These are phyloP conservation scores for Chlorociboria aeruginascens DNA, from an alignment of 495 filamentous ascomycete species.

Conservation along the genomic window DNA sequence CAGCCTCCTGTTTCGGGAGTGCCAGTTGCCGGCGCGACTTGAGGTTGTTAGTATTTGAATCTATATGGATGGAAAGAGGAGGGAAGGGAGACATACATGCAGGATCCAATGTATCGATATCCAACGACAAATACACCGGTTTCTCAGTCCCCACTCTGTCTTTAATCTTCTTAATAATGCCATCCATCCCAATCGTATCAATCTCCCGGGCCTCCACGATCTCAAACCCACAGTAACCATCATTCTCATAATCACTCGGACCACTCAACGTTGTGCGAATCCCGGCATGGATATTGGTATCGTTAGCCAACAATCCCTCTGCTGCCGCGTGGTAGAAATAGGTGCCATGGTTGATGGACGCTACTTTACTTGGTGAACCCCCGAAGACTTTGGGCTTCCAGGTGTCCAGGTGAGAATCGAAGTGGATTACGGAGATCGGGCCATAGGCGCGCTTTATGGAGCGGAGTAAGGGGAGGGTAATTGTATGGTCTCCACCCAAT, in stretches of 20 bases:
- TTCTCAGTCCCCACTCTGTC: constrained; percentile 52
- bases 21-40: constrained; percentile 63
- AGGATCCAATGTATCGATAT: constrained; percentile 71
- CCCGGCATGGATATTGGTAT: constrained; percentile 69
- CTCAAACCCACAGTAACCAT: constrained; percentile 68
- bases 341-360: constrained; percentile 65
- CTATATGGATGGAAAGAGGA: not conserved
- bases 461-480: constrained; percentile 47
- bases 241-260: constrained; percentile 63
- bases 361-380: constrained; percentile 49
- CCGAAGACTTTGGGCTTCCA: constrained; percentile 52
- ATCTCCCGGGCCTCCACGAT: constrained; percentile 69
- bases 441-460: constrained; percentile 55
- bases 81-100: constrained; percentile 39
- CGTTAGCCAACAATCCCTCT: constrained; percentile 62
- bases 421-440: constrained; percentile 53
- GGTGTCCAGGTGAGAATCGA: constrained; percentile 51
- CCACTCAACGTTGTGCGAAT: constrained; percentile 68
- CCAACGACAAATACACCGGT: constrained; percentile 64
- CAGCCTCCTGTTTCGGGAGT: constrained; percentile 72
- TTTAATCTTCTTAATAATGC: constrained; percentile 62
- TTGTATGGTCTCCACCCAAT: constrained; percentile 56
- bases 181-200: constrained; percentile 56
- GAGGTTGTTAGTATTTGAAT: constrained; percentile 1
- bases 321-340: constrained; percentile 65